Evolutionary conservation across 805 yeast species (phyloP).

Genomic region (Ogataea kodamae): DNA sequence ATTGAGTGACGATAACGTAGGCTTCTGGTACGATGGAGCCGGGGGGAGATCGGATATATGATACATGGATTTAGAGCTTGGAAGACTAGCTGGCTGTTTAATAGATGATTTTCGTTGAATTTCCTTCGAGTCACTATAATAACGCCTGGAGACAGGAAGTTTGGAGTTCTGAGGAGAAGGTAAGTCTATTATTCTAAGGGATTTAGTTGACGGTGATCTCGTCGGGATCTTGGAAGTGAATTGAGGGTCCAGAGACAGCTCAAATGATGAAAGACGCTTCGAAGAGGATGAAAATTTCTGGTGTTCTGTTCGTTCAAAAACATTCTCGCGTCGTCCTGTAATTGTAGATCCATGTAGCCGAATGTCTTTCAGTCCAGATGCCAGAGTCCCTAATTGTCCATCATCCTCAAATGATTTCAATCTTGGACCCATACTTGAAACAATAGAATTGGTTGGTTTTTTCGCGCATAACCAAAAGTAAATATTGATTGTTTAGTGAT

Average conservation of each 20-base stretch:
- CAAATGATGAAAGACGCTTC: conserved; percentile 16
- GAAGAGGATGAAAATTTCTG: conserved; percentile 1
- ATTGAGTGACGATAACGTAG: conserved; percentile 20
- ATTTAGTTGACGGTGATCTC: conserved; percentile 20
- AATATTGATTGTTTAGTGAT: background rate
- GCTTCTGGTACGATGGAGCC: conserved; percentile 22
- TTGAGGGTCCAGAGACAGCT: conserved; percentile 16
- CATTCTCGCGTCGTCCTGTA: background rate
- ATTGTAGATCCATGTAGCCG: conserved; percentile 8
- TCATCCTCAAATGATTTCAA: conserved; percentile 6
- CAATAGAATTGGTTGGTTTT: conserved; percentile 1
- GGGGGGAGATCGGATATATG: conserved; percentile 6
- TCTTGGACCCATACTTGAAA: conserved; percentile 2
- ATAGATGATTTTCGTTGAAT: conserved; percentile 3
- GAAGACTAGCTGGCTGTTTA: conserved; percentile 9
- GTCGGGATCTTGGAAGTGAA: conserved; percentile 26
- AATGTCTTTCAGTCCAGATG: conserved; percentile 3
- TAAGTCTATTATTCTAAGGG: conserved; percentile 10
- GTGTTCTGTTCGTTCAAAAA: background rate
- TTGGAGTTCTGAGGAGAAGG: conserved; percentile 11
- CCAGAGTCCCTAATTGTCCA: conserved; percentile 1
- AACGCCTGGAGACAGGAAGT: conserved; percentile 18
- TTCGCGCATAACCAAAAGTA: conserved; percentile 9
- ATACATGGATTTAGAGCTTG: conserved; percentile 13
- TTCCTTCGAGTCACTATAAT: conserved; percentile 15